Base-by-base conservation (phyloP, 225 moss, liverwort and hornwort genomes). In the Asterella californica region DNA sequence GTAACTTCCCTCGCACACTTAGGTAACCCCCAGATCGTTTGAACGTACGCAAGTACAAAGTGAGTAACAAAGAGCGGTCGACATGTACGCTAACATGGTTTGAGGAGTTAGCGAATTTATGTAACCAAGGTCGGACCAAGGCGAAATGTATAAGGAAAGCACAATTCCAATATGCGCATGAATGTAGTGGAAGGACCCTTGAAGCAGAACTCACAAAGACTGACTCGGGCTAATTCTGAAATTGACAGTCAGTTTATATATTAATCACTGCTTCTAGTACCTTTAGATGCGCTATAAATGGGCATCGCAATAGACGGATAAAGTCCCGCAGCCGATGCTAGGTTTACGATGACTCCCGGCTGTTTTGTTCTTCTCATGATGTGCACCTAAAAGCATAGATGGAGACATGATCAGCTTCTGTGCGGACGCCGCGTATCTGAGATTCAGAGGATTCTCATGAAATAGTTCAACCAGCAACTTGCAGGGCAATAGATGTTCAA, bases 291-390 rank as follows among this genome's bases (percentile, higher is more conserved):
- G 14, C 89, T 75, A 78, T 96, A 96, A 5, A 96, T 75, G 17
- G 97, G 91, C 33, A 77, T 77, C 60, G 24, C 64, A 9, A 59
- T 47, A 67, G 83, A 74, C 2, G 97, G 97, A 81, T 92, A 93
- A 73, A 97, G 89, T 80, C 97, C 92, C 67, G 97, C 87, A 70
- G 97, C 97, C 54, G 97, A 94, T 57, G 80, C 91, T 19, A 89
- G 38, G 66, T 97, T 97, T 64, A 97, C 59, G 83, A 97, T 92
- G 48, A 82, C 88, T 24, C 97, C 97, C 59, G 85, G 60, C 32
- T 72, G 75, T 55, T 70, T 38, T 15, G 65, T 85, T 64, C 83
- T 78, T 55, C 79, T 85, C 85, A 88, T 79, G 6, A 83, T 36
- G 42, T 83, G 87, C 54, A 88, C 68, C 87, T 87, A 61, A 55